Base-by-base conservation (phyloP, 129 eudicot species). In the Mikania micrantha region DNA sequence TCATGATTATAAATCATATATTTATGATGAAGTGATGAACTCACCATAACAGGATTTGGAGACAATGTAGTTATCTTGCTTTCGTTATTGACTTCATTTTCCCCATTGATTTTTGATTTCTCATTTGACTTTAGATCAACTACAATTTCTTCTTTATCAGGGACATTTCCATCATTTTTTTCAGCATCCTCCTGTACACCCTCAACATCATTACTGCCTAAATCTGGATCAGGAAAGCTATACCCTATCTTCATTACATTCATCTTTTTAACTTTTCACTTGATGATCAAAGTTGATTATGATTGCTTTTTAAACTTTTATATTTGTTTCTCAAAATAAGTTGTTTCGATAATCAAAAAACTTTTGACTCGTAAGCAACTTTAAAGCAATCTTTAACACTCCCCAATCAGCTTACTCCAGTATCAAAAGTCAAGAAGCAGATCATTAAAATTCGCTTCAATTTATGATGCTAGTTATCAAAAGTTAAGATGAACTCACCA, bases 401-500 rank as follows among this genome's bases (percentile, higher is more conserved):
- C 34, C 9, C 24, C 12, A 32, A 31, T 28, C 1, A 29, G 12
- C 64, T 11, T 54, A 22, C 31, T 8, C 41, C 24, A 29, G 64
- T 58, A 57, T 31, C 41, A 58, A 28, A 28, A 13, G 12, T 5
- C 41, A 58, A 31, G 15, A 58, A 15, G 40, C 22, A n/a, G 21
- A 28, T n/a, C 5, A 32, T 31, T 12, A 31, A 32, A n/a, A 29
- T 58, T 24, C 19, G 19, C 29, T 34, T 29, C 24, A 58, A 41
- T 10, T 70, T 31, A 29, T 28, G 44, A 1, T 31, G n/a, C 9
- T 54, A 13, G 36, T 25, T 54, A 11, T 54, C 27, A 54, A 11
- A 54, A 54, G 6, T 47, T 60, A 48, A 44, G 45, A 72, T 60
- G 35, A 62, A 50, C 77, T 49, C 25, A 65, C 63, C 25, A 0